Conservation (phyloP, 768 basidiomycete species). For the Hygrophorus russula region DNA sequence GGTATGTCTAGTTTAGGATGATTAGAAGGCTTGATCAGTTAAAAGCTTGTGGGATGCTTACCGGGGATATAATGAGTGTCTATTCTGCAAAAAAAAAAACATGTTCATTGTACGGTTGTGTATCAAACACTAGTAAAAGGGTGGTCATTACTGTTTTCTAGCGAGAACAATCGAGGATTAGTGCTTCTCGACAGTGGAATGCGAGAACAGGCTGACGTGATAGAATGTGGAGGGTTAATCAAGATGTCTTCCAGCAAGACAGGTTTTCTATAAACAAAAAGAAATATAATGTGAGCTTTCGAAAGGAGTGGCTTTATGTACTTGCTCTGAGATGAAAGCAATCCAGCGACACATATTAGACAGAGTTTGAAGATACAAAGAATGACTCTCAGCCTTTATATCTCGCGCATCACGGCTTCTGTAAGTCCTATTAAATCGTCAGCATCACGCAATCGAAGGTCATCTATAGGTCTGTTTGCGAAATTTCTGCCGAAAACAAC, state of each 20-base stretch:
- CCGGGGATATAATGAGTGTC: neutral
- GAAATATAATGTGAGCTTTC: no score
- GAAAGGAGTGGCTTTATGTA: neutral
- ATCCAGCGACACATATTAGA: constrained; percentile 1
- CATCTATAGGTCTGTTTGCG: no score
- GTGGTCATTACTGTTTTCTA: neutral
- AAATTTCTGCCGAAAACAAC: no score
- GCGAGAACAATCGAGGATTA: neutral
- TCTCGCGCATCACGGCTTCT: no score
- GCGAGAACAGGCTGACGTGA: neutral
- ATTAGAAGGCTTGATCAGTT: neutral
- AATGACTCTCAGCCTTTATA: no score
- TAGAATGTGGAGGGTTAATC: neutral
- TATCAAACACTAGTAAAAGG: neutral
- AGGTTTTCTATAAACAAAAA: neutral
- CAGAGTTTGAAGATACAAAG: neutral
- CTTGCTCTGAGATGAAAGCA: constrained; percentile 1
- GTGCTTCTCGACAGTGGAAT: neutral
- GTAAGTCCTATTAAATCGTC: no score
- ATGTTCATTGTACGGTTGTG: neutral
- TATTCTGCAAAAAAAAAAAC: neutral
- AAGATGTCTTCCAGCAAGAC: neutral
- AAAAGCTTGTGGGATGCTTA: neutral
- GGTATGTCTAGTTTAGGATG: no score
- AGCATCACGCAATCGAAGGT: no score